A percentile compares a stretch with the other conserved stretches of the same genome.
These are phyloP conservation scores for Wickerhamiella domercqiae DNA, from an alignment of 805 yeast species.

Conservation along the genomic window DNA sequence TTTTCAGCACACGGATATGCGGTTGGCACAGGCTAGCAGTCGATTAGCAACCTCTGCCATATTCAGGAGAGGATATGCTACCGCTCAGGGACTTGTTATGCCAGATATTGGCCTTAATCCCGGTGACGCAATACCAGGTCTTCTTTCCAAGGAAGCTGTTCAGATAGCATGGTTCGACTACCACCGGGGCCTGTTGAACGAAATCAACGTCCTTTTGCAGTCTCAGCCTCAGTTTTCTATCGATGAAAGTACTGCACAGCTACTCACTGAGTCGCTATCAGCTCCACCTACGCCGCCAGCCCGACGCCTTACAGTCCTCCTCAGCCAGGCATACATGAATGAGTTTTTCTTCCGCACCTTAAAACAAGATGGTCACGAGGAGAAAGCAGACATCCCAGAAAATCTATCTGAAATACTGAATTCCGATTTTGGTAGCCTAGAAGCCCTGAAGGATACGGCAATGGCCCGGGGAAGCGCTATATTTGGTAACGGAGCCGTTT, in stretches of 20 bases:
- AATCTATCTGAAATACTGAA: background rate
- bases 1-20: no score
- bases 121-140: constrained; percentile 41
- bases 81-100: constrained; percentile 5
- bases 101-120: constrained; percentile 25
- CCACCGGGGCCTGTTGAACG: constrained; percentile 36
- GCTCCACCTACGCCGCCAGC: constrained; percentile 9
- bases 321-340: constrained; percentile 76
- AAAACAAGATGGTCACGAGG: constrained; percentile 7
- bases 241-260: constrained; percentile 5
- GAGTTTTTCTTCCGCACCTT: constrained; percentile 48
- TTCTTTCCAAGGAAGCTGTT: constrained; percentile 51
- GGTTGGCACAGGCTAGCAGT: no score
- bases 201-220: constrained; percentile 18
- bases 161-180: constrained; percentile 67
- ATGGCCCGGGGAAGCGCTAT: constrained; percentile 47
- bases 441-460: background rate
- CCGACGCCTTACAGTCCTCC: constrained; percentile 50
- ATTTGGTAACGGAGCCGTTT: constrained; percentile 86
- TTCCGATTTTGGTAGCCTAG: background rate
- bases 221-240: constrained; percentile 7
- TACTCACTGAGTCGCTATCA: constrained; percentile 9
- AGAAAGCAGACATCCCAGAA: constrained; percentile 6
- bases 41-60: no score
- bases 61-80: background rate